Percentiles rank a stretch among this genome's conserved stretches.
These are phyloP conservation scores for Pholiota adiposa DNA, from an alignment of 1,284 basidiomycete genomes.

Conservation along the genomic window DNA sequence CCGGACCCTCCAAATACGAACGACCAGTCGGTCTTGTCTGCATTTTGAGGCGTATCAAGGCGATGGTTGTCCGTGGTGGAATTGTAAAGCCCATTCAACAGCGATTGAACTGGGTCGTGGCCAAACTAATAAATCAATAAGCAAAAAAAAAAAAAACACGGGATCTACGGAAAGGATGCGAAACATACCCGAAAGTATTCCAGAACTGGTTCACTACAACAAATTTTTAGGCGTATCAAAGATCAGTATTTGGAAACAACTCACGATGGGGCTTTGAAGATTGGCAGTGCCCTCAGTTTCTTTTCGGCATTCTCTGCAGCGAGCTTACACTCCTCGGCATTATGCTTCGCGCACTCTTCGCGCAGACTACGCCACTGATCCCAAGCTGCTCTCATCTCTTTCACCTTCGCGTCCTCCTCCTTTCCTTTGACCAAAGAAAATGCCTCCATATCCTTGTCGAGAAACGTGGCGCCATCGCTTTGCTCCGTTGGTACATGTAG, in stretches of 20 bases:
- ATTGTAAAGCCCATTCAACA: conserved; percentile 19
- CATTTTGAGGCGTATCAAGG: conserved; percentile 6
- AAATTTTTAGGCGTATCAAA: neutral
- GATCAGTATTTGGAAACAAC: neutral
- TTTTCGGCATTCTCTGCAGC: conserved; percentile 4
- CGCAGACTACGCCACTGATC: conserved; percentile 11
- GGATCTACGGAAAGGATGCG: too few species aligned
- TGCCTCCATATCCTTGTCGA: neutral
- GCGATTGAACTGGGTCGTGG: conserved; percentile 21
- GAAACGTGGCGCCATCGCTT: neutral
- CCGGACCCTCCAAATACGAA: conserved; percentile 27
- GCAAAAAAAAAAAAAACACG: too few species aligned
- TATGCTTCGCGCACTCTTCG: conserved; percentile 3
- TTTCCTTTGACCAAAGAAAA: conserved; percentile 2
- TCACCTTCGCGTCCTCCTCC: conserved; percentile 7
- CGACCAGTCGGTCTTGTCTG: conserved; percentile 14
- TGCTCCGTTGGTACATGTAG: neutral
- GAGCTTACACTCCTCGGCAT: neutral
- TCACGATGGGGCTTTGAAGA: conserved; percentile 19
- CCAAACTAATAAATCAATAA: conserved; percentile 19
- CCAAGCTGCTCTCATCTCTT: conserved; percentile 17
- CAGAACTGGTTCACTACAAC: conserved; percentile 15
- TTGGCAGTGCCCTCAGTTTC: conserved; percentile 15
- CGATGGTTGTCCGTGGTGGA: conserved; percentile 6
- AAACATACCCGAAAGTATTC: conserved; percentile 22